Percentiles rank a stretch among this genome's conserved stretches.
Conservation (phyloP, 257 asterid species). For the Solanum tarijense region DNA sequence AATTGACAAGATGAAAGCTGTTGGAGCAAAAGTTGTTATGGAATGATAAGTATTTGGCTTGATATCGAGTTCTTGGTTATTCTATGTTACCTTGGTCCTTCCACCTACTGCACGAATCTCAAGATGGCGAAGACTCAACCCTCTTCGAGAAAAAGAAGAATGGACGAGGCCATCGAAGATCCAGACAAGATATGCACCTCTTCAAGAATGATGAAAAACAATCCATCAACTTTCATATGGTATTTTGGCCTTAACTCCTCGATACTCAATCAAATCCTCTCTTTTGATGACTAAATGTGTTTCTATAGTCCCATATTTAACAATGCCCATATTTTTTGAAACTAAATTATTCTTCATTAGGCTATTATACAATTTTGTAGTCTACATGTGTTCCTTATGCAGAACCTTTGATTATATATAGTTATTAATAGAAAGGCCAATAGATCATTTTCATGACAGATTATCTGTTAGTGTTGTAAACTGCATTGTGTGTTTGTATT, state of each 20-base stretch:
- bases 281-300: background rate
- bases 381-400: background rate
- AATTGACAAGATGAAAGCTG: slow-evolving; percentile 31
- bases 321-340: background rate
- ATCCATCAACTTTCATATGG: background rate
- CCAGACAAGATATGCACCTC: background rate
- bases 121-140: background rate
- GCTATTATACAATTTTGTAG: background rate
- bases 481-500: background rate
- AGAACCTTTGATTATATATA: background rate
- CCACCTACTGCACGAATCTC: background rate
- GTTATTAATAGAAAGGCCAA: background rate
- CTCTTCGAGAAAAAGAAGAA: background rate
- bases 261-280: background rate
- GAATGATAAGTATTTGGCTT: slow-evolving; percentile 8
- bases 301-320: background rate
- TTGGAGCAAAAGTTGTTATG: slow-evolving; percentile 32
- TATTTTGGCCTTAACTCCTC: background rate
- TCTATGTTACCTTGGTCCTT: background rate
- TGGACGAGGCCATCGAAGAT: background rate
- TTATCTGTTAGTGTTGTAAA: background rate
- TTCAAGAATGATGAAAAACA: background rate
- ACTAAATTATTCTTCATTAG: background rate
- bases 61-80: background rate
- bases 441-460: background rate